phyloP scores from a whole-genome alignment of 352 stramenopile genomes.

The Pythium rhizo-oryzae region DNA sequence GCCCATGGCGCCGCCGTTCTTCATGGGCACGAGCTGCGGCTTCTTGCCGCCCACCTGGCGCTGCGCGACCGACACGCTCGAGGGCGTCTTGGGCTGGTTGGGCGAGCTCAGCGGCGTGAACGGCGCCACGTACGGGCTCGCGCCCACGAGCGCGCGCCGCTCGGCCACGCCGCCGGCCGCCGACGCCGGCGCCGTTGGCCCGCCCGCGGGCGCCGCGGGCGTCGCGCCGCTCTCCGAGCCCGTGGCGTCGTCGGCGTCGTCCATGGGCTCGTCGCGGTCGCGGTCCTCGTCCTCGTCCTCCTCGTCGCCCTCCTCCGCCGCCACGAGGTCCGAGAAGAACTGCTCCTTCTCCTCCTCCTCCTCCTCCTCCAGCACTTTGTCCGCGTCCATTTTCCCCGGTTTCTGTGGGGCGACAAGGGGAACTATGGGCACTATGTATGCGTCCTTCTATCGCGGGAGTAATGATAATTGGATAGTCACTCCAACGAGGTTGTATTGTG shows the following conservation, averaged over 20 bases:
- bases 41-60: conserved; percentile 35
- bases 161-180: conserved; percentile 35
- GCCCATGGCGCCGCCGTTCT: conserved; percentile 25
- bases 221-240: conserved; percentile 21
- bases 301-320: conserved; percentile 18
- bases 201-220: background rate
- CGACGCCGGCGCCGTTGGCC: background rate
- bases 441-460: background rate
- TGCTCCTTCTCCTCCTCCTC: conserved; percentile 29
- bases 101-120: conserved; percentile 74
- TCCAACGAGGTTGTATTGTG: too few relatives aligned
- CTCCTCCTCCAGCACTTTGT: conserved; percentile 35
- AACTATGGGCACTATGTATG: conserved; percentile 1
- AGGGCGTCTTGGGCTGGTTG: conserved; percentile 56
- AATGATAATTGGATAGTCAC: too few relatives aligned
- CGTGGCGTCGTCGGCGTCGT: conserved; percentile 20
- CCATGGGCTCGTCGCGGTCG: conserved; percentile 23
- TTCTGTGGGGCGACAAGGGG: background rate
- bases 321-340: conserved; percentile 29
- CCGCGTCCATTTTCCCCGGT: conserved; percentile 19
- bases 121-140: conserved; percentile 63
- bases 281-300: conserved; percentile 22
- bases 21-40: conserved; percentile 59
- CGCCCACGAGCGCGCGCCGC: conserved; percentile 59
- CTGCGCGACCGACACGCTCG: conserved; percentile 33